Conservation (phyloP, 768 basidiomycete genomes). For the Scleroderma bovista region DNA sequence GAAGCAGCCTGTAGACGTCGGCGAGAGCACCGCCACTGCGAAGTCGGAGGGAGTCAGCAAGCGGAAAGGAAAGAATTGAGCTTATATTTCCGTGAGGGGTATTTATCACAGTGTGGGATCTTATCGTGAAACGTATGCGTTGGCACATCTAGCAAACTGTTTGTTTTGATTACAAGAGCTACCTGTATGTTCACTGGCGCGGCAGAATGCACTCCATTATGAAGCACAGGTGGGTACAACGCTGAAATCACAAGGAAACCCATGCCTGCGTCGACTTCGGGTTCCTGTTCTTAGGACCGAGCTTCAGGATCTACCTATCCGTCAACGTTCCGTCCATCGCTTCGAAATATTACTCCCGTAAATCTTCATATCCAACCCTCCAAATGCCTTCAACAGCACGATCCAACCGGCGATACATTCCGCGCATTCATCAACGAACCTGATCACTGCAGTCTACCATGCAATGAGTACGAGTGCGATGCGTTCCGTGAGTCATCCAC, state of each 20-base stretch:
- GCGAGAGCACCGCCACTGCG: constrained; percentile 11
- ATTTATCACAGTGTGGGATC: neutral
- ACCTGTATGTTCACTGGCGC: no score
- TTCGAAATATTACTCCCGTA: constrained; percentile 71
- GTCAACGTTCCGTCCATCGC: constrained; percentile 75
- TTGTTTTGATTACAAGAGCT: no score
- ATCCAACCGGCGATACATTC: constrained; percentile 76
- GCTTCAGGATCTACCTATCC: constrained; percentile 26
- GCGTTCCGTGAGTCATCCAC: constrained; percentile 87
- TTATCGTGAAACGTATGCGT: no score
- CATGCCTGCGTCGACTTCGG: neutral
- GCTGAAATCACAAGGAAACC: neutral
- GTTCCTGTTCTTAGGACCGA: constrained; percentile 17
- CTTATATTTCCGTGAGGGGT: neutral
- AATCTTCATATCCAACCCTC: constrained; percentile 70
- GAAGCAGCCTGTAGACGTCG: constrained; percentile 1
- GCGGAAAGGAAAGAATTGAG: constrained; percentile 25
- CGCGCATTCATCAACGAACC: constrained; percentile 89
- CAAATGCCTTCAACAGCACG: constrained; percentile 87
- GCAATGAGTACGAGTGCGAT: constrained; percentile 95
- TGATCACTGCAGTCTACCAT: constrained; percentile 97
- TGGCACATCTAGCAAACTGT: neutral
- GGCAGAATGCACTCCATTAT: neutral
- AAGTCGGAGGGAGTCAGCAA: constrained; percentile 16
- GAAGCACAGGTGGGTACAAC: neutral